Base-by-base conservation (phyloP, 2,329 filamentous ascomycete species). In the Neurospora sp. region DNA sequence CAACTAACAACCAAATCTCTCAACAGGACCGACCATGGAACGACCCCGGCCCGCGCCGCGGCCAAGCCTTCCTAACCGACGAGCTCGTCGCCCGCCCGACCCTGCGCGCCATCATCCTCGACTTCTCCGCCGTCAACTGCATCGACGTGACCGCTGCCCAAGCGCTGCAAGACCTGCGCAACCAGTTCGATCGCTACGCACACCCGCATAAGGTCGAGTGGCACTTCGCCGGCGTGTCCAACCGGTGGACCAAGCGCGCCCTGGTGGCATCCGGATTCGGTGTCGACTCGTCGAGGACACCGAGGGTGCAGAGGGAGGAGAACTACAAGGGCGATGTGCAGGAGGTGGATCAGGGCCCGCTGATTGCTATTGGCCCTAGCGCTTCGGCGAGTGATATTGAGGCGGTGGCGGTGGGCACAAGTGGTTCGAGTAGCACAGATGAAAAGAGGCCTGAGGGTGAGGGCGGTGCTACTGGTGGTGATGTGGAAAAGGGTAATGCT, bases 121-220 rank as follows among this genome's bases (percentile, higher is more conserved):
- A 89, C 77, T 87, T 86, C 74, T 84, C 84, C 0, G 81, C 85
- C 1, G 84, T 89, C 66, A 86, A 87, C 74, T 82, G 83, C 70
- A 79, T 89, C 38, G 87, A 90, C 71, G 82, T 87, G 9, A 89
- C 87, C 0, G 84, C 85, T 2, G 77, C 88, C 0, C 86, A 89
- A 73, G 84, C 84, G 0, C 78, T 90, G 80, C 87, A 66, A 23
- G 86, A 89, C 73, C 77, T 87, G 13, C 82, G 86, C 52, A 84
- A 84, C 72, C 81, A 84, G 28, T 79, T 89, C 2, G 84, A 87
- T 75, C 80, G 82, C 15, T 84, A 88, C 74, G 83, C 86, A 0
- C 76, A 80, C 3, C 84, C 84, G 0, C 80, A 83, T 52, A 72
- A 76, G 0, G 83, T 85, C 9, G 82, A 86, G 72, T 85, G 52